These are phyloP conservation scores for Epichloe coenophiala DNA, from an alignment of 2,329 filamentous ascomycete genomes.

Conservation along the genomic window DNA sequence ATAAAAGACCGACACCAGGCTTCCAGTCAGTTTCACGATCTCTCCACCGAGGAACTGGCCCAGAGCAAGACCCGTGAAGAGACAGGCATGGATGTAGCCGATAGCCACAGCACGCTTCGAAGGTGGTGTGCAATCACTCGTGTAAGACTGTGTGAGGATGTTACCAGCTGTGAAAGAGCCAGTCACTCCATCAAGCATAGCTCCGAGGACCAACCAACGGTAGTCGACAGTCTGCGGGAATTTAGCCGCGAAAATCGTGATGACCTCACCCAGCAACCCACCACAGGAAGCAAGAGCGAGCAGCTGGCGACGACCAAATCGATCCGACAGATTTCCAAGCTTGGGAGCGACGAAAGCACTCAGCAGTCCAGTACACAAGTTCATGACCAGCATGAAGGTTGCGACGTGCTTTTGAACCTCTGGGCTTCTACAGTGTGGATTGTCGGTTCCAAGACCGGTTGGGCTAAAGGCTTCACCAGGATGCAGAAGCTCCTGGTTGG, in stretches of 20 bases:
- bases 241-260: conserved; percentile 66
- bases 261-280: conserved; percentile 58
- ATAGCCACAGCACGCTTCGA: conserved; percentile 70
- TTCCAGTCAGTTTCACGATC: conserved; percentile 62
- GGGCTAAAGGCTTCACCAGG: conserved; percentile 33
- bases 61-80: conserved; percentile 79
- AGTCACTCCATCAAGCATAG: conserved; percentile 66
- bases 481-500: conserved; percentile 46
- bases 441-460: conserved; percentile 52
- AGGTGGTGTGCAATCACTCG: conserved; percentile 74
- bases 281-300: conserved; percentile 62
- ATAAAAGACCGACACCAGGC: conserved; percentile 74
- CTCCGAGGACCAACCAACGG: conserved; percentile 65
- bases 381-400: conserved; percentile 64
- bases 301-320: conserved; percentile 65
- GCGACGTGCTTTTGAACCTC: conserved; percentile 67
- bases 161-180: conserved; percentile 82
- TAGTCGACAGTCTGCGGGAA: conserved; percentile 62
- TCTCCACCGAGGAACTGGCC: conserved; percentile 74
- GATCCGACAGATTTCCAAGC: conserved; percentile 74
- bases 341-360: conserved; percentile 73
- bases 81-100: conserved; percentile 76
- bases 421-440: conserved; percentile 67
- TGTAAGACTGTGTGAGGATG: conserved; percentile 69
- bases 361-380: conserved; percentile 59